Base-by-base conservation (phyloP, 371 early-diverging fungal genomes). In the Mucor indicus region DNA sequence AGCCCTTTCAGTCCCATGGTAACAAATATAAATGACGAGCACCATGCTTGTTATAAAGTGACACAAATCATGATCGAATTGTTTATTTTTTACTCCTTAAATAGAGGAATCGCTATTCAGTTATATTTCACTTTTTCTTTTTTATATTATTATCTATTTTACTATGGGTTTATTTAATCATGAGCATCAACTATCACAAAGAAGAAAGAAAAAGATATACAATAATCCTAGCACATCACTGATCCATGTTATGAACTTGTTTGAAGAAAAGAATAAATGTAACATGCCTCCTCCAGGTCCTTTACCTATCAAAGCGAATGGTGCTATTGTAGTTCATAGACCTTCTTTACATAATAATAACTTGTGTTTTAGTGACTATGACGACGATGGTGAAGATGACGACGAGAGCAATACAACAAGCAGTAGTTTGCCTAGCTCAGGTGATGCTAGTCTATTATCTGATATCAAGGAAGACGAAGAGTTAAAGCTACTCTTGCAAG, bases 241-340 rank as follows among this genome's bases (percentile, higher is more conserved):
- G 22, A 38, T 39, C 4, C 50, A 55, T 33, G 50, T 40, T 7
- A 55, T 55, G 50, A 30, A 50, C 17, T 22, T 55, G 27, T 55
- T 55, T 44, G 56, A 50, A 39, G 49, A 55, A 21, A 48, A 49
- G 20, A 49, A 39, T 17, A 55, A 44, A 24, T 38, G 49, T 38
- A 36, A 37, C 13, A 32, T 48, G 7, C 56, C 39, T 11, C n/a
- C 39, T 2, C n/a, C n/a, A 1, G 39, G 50, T 13, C 56, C 56
- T 24, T 33, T 55, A 15, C 56, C 56, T 16, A 59, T 59, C 25
- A 60, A 60, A 42, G 60, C 60, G 10, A 60, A 60, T 21, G 60
- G 60, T 0, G 60, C 60, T 4, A 60, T 60, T 38, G 60, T 60
- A 1, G 50, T 60, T 2, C 43, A 60, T 13, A 39, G 60, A 16